phyloP scores from a whole-genome alignment of 129 eudicot genomes.

The Pseudognaphalium luteoalbum region DNA sequence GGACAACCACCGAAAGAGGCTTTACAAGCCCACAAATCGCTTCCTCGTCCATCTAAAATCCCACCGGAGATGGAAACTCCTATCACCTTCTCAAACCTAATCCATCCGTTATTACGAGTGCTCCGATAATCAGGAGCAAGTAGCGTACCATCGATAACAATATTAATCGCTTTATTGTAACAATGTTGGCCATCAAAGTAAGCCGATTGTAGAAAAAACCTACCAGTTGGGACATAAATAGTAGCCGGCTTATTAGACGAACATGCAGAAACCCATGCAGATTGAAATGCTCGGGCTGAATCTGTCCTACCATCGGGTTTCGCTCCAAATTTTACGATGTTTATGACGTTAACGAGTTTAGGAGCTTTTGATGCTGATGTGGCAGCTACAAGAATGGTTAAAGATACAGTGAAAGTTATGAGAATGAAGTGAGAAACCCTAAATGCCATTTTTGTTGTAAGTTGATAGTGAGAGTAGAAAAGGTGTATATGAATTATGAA shows the following conservation, averaged over 20 bases:
- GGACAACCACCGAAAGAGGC: slow-evolving; percentile 53
- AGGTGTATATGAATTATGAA: background rate
- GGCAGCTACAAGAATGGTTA: background rate
- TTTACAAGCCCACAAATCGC: slow-evolving; percentile 63
- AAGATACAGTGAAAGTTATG: background rate
- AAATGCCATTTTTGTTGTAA: background rate
- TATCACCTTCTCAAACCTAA: slow-evolving; percentile 48
- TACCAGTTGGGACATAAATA: slow-evolving; percentile 57
- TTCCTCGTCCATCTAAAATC: slow-evolving; percentile 55
- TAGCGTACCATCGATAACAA: slow-evolving; percentile 56
- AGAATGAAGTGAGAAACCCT: background rate
- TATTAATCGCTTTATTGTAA: slow-evolving; percentile 36
- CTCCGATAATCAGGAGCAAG: slow-evolving; percentile 60
- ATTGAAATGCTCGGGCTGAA: slow-evolving; percentile 36
- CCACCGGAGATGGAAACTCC: slow-evolving; percentile 69
- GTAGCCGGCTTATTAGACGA: slow-evolving; percentile 36
- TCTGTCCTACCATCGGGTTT: slow-evolving; percentile 44
- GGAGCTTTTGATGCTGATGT: background rate
- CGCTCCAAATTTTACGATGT: slow-evolving; percentile 45
- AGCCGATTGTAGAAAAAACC: slow-evolving; percentile 34
- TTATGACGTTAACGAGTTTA: slow-evolving; percentile 1
- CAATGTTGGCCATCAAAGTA: slow-evolving; percentile 50
- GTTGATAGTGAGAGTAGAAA: background rate
- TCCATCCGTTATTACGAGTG: slow-evolving; percentile 40
- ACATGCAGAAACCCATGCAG: slow-evolving; percentile 61